A percentile compares a stretch with the other conserved stretches of the same genome.
These are phyloP conservation scores for Lathyrus tuberosus DNA, from an alignment of 306 rosid species.

Conservation along the genomic window DNA sequence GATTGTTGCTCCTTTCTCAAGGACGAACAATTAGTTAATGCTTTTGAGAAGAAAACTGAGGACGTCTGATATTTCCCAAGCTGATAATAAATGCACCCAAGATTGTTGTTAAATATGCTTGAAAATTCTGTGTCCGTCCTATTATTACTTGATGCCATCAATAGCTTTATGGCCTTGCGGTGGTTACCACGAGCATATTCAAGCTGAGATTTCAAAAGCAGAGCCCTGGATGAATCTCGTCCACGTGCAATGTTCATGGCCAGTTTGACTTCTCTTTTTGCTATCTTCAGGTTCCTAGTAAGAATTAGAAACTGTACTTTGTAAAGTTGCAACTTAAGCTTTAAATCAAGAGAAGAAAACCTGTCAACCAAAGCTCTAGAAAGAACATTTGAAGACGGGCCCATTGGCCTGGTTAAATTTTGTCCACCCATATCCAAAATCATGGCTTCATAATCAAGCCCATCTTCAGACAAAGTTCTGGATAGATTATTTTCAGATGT, in stretches of 20 bases:
- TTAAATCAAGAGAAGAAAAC: conserved; percentile 74
- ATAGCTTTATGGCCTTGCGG: conserved; percentile 94
- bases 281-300: conserved; percentile 87
- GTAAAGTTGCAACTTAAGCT: conserved; percentile 94
- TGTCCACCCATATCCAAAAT: conserved; percentile 70
- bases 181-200: conserved; percentile 97
- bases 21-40: conserved; percentile 71
- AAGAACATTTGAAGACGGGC: conserved; percentile 64
- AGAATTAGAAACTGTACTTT: conserved; percentile 89
- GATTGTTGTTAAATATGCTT: conserved; percentile 85
- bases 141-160: conserved; percentile 82
- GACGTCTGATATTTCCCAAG: conserved; percentile 93
- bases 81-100: conserved; percentile 95
- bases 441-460: conserved; percentile 76
- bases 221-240: conserved; percentile 88
- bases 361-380: conserved; percentile 68
- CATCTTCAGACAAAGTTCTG: conserved; percentile 77
- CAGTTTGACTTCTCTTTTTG: conserved; percentile 92
- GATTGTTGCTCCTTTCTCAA: conserved; percentile 77
- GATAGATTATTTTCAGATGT: conserved; percentile 68
- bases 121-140: conserved; percentile 71
- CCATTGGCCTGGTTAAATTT: conserved; percentile 63
- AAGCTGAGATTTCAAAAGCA: conserved; percentile 92
- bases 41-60: conserved; percentile 85
- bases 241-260: conserved; percentile 95